A percentile compares a stretch with the other conserved stretches of the same genome.
Conservation (phyloP, 78 protist genomes). For the Blattamonas nauphoetae region DNA sequence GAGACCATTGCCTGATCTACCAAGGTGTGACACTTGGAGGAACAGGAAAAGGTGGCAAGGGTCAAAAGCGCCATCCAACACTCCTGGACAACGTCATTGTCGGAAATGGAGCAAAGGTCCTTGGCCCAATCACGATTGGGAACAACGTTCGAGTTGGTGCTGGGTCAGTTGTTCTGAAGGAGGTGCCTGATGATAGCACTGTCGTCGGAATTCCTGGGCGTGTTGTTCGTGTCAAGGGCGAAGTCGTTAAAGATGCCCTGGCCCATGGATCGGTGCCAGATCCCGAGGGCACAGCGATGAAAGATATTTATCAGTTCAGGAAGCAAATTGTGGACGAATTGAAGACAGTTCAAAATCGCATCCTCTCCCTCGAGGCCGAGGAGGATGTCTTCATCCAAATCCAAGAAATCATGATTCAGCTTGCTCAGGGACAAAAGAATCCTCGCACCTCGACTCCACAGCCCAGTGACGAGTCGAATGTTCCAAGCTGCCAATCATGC, state of each 20-base stretch:
- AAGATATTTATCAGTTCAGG: no score
- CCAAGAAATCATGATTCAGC: no score
- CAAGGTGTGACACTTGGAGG: constrained; percentile 29
- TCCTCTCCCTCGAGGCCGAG: no score
- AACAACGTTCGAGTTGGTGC: background rate
- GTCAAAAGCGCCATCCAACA: background rate
- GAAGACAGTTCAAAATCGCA: no score
- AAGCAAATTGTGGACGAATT: no score
- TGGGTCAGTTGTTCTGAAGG: constrained; percentile 8
- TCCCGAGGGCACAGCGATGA: no score
- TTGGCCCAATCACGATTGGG: constrained; percentile 20
- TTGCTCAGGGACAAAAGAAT: no score
- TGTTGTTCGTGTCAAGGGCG: background rate
- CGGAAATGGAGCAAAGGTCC: constrained; percentile 14
- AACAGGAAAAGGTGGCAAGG: background rate
- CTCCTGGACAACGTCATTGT: background rate
- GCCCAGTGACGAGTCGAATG: no score
- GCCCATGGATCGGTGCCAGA: background rate
- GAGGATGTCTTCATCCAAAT: no score
- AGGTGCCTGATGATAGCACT: background rate
- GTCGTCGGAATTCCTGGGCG: constrained; percentile 31
- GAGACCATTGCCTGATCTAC: constrained; percentile 17
- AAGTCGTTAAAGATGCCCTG: background rate
- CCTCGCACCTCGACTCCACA: no score
- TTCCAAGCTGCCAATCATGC: no score